Evolutionary conservation across 345 rosid genomes (phyloP).

Genomic region (Brassica juncea): DNA sequence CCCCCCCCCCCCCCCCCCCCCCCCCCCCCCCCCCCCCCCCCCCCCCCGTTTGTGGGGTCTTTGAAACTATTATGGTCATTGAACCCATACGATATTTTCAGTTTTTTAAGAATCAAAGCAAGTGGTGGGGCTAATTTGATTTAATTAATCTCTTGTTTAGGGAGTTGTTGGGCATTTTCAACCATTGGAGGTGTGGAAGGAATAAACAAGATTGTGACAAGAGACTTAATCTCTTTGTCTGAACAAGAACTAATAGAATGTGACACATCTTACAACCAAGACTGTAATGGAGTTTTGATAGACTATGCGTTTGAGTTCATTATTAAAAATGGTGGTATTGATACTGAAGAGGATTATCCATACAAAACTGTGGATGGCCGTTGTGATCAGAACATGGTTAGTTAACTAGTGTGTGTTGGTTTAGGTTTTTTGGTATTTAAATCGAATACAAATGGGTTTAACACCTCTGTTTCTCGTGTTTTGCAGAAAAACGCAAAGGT

Average conservation of each 20-base stretch:
- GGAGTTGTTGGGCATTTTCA: slow-evolving; percentile 99
- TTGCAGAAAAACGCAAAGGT: slow-evolving; percentile 81
- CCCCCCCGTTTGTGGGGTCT: no score
- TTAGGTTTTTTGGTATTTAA: no score
- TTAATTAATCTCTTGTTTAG: slow-evolving; percentile 38
- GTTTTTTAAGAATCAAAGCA: neutral
- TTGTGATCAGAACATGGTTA: slow-evolving; percentile 74
- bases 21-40: no score
- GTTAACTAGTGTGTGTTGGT: neutral
- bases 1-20: no score
- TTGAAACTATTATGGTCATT: neutral
- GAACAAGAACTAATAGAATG: slow-evolving; percentile 97
- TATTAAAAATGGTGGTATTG: slow-evolving; percentile 85
- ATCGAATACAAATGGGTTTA: no score
- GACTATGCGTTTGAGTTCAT: slow-evolving; percentile 91
- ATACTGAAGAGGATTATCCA: slow-evolving; percentile 80
- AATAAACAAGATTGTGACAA: slow-evolving; percentile 80
- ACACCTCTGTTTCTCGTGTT: neutral
- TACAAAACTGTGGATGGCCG: slow-evolving; percentile 58
- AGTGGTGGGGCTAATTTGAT: neutral
- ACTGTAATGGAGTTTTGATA: slow-evolving; percentile 94
- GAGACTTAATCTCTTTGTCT: slow-evolving; percentile 67
- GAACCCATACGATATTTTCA: neutral
- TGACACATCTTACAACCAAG: slow-evolving; percentile 71
- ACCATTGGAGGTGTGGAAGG: slow-evolving; percentile 92